A percentile compares a stretch with the other conserved stretches of the same genome.
phyloP scores from a whole-genome alignment of 768 basidiomycete species.

The Sistotremastrum suecicum region DNA sequence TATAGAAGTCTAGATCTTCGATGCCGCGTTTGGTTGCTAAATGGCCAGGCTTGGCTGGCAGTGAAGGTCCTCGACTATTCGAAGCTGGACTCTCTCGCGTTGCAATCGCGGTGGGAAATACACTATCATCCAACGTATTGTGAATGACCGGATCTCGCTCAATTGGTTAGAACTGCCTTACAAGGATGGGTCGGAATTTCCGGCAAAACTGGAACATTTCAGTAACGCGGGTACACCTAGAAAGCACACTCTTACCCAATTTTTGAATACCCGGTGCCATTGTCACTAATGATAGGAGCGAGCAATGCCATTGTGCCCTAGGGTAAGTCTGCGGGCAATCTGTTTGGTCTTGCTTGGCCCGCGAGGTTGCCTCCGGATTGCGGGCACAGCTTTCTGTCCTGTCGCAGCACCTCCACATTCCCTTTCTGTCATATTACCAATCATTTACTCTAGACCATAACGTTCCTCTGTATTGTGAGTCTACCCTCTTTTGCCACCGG shows the following conservation, averaged over 20 bases:
- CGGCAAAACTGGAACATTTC: conserved; percentile 60
- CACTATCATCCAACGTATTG: conserved; percentile 29
- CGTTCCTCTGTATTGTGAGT: too few relatives aligned
- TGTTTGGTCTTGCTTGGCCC: too few relatives aligned
- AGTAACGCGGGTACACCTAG: not conserved
- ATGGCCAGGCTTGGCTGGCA: conserved; percentile 78
- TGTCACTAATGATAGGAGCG: conserved; percentile 94
- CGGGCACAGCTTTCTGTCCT: too few relatives aligned
- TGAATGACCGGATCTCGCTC: conserved; percentile 4
- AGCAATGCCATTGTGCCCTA: conserved; percentile 54
- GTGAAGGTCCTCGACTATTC: conserved; percentile 54
- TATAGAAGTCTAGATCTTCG: conserved; percentile 99
- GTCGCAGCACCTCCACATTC: too few relatives aligned
- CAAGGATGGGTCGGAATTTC: conserved; percentile 98
- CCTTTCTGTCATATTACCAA: too few relatives aligned
- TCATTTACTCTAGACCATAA: too few relatives aligned
- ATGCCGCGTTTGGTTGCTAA: conserved; percentile 94
- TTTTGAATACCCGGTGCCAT: conserved; percentile 95
- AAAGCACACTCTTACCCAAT: conserved; percentile 56
- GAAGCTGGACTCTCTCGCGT: conserved; percentile 57
- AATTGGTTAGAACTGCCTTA: conserved; percentile 23
- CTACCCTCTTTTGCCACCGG: too few relatives aligned
- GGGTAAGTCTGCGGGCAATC: too few relatives aligned
- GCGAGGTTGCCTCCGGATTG: too few relatives aligned
- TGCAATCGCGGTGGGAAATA: conserved; percentile 97